Conservation (phyloP, 805 yeast genomes). For the Lipomyces kockii region DNA sequence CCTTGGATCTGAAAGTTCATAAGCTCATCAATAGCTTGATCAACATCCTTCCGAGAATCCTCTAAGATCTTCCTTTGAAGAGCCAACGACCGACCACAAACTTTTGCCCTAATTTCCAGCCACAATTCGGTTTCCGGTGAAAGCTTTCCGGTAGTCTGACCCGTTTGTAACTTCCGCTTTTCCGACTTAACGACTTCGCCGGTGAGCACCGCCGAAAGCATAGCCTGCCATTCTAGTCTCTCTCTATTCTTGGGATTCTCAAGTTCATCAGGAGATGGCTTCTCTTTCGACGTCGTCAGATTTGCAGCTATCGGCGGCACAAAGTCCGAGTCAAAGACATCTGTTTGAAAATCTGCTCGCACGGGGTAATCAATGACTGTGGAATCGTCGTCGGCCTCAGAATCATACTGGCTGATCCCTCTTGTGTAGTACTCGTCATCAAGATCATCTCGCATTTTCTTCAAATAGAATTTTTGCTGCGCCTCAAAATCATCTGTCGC, state of each 20-base stretch:
- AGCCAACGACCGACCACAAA: conserved; percentile 76
- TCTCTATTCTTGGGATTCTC: conserved; percentile 54
- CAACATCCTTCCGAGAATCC: conserved; percentile 73
- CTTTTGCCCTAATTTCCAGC: conserved; percentile 84
- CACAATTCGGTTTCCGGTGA: conserved; percentile 70
- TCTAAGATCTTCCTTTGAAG: conserved; percentile 74
- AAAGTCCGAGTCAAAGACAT: conserved; percentile 17
- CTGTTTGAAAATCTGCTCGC: conserved; percentile 25
- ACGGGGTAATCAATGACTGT: conserved; percentile 28
- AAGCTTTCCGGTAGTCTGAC: conserved; percentile 50
- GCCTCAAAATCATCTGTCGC: conserved; percentile 43
- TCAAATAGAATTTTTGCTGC: conserved; percentile 70
- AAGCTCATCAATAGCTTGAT: conserved; percentile 71
- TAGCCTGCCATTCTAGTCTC: conserved; percentile 93
- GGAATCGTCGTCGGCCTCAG: conserved; percentile 33
- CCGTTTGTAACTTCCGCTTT: conserved; percentile 64
- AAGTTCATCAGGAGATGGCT: conserved; percentile 39
- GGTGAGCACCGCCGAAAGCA: conserved; percentile 85
- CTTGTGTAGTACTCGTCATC: conserved; percentile 75
- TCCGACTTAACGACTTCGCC: conserved; percentile 95
- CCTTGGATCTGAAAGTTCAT: conserved; percentile 63
- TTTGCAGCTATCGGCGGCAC: conserved; percentile 17
- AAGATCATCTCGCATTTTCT: conserved; percentile 62
- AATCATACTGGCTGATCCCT: conserved; percentile 45
- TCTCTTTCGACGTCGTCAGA: conserved; percentile 18